phyloP scores from a whole-genome alignment of 768 basidiomycete species.

The Phylloporus scabripes region DNA sequence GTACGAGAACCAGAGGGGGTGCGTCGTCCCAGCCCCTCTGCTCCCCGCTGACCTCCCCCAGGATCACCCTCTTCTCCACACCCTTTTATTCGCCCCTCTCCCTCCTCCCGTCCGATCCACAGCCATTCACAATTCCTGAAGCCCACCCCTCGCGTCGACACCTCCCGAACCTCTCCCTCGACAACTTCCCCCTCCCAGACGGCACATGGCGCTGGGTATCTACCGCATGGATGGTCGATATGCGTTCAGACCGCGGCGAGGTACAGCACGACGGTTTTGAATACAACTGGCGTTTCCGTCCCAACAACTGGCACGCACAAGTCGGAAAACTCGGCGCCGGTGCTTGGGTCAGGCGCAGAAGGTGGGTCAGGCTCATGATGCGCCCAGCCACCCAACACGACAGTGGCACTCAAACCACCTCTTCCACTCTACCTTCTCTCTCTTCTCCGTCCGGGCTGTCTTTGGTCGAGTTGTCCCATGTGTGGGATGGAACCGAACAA shows the following conservation, averaged over 20 bases:
- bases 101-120: conserved; percentile 67
- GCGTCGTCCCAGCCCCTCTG: conserved; percentile 14
- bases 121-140: conserved; percentile 62
- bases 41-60: conserved; percentile 20
- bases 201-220: conserved; percentile 82
- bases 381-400: conserved; percentile 41
- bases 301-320: conserved; percentile 58
- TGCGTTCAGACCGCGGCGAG: conserved; percentile 69
- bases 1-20: conserved; percentile 85
- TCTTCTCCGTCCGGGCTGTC: conserved; percentile 21
- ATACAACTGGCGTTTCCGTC: conserved; percentile 76
- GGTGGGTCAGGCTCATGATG: conserved; percentile 87
- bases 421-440: background rate
- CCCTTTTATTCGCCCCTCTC: conserved; percentile 67
- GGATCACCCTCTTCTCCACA: conserved; percentile 62
- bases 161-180: conserved; percentile 53
- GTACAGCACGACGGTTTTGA: conserved; percentile 83
- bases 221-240: conserved; percentile 81
- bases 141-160: conserved; percentile 34
- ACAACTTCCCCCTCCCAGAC: conserved; percentile 69
- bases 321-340: conserved; percentile 57
- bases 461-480: conserved; percentile 24
- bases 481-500: conserved; percentile 53
- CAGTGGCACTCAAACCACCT: background rate
- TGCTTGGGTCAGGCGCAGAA: conserved; percentile 69